A percentile compares a stretch with the other conserved stretches of the same genome.
These are phyloP conservation scores for Megacollybia marginata DNA, from an alignment of 768 basidiomycete genomes.

Conservation along the genomic window DNA sequence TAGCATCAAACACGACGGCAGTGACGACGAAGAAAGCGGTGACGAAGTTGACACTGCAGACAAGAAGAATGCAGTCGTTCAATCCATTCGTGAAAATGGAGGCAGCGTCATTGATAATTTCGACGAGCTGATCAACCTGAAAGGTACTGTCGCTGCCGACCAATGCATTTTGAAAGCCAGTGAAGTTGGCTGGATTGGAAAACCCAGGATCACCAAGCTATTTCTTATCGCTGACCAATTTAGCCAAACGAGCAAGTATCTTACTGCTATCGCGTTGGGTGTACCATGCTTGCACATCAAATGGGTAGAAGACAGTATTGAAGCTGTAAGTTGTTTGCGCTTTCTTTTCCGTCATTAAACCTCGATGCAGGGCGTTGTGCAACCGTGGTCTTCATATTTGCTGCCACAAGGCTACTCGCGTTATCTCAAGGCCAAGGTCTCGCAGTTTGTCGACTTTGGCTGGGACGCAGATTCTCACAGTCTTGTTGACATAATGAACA, in stretches of 20 bases:
- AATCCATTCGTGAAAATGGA: background rate
- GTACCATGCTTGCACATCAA: slow-evolving; percentile 68
- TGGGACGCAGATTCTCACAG: slow-evolving; percentile 42
- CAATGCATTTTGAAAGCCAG: slow-evolving; percentile 43
- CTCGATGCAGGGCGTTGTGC: slow-evolving; percentile 25
- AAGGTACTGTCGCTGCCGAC: slow-evolving; percentile 33
- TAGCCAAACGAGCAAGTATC: slow-evolving; percentile 70
- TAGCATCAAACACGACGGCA: background rate
- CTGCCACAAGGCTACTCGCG: slow-evolving; percentile 51
- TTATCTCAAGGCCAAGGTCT: slow-evolving; percentile 22
- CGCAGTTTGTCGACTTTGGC: slow-evolving; percentile 40
- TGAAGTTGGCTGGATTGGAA: slow-evolving; percentile 34
- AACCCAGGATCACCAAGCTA: slow-evolving; percentile 39
- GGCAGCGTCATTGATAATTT: slow-evolving; percentile 27
- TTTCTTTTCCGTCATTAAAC: background rate
- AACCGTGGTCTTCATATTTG: slow-evolving; percentile 29
- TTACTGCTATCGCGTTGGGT: slow-evolving; percentile 78
- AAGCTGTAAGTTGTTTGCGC: slow-evolving; percentile 16
- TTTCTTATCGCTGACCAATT: slow-evolving; percentile 64
- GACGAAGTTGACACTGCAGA: too few species aligned
- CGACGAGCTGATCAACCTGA: slow-evolving; percentile 45
- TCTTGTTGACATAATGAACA: slow-evolving; percentile 55
- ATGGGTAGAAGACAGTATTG: slow-evolving; percentile 42
- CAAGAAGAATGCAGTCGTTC: background rate
- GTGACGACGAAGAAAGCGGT: background rate